Base-by-base conservation (phyloP, 2,329 filamentous ascomycete species). In the Phialophora chinensis region DNA sequence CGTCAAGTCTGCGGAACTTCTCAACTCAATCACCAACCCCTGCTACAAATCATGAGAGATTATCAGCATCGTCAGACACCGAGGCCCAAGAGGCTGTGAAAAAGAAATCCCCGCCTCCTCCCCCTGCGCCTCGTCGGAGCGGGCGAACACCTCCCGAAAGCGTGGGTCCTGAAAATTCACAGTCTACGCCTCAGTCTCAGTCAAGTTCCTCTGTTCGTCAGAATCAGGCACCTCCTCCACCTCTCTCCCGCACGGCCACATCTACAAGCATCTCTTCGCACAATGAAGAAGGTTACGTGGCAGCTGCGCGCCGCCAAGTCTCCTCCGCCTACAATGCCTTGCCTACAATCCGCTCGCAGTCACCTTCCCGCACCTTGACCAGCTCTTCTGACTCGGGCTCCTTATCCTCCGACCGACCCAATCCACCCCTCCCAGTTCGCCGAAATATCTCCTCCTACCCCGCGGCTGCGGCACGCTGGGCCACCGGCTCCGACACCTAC, bases 1-100 rank as follows among this genome's bases (percentile, higher is more conserved):
- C 81, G 55, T 77, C 75, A 17, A 74, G 77, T 44, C 70, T 81
- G 47, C 77, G 78, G n/a, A 77, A 78, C 14, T 73, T 74, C 17
- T 73, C 76, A 11, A 75, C 66, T 49, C 53, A 66, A 42, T 54
- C 62, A 17, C 57, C 72, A 56, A 47, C 58, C 11, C 47, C 60
- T 35, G 49, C 63, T 20, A 54, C 62, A 14, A 66, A 68, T n/a
- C 62, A 63, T 17, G 58, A 66, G n/a, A 66, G 65, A 66, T 55
- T 47, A 60, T 60, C 64, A 4, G 47, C 59, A 25, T 63, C 66
- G 12, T 69, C 68, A 23, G 64, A 69, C 33, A 64, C 64, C 4
- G 68, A 70, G 42, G 44, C 42, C 12, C 65, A 66, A 52, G 68
- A 66, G 1, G 23, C 63, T 7, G 62, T 68, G 52, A 74, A 76